Base-by-base conservation (phyloP, 2,329 filamentous ascomycete genomes). In the Dactylellina leptospora region DNA sequence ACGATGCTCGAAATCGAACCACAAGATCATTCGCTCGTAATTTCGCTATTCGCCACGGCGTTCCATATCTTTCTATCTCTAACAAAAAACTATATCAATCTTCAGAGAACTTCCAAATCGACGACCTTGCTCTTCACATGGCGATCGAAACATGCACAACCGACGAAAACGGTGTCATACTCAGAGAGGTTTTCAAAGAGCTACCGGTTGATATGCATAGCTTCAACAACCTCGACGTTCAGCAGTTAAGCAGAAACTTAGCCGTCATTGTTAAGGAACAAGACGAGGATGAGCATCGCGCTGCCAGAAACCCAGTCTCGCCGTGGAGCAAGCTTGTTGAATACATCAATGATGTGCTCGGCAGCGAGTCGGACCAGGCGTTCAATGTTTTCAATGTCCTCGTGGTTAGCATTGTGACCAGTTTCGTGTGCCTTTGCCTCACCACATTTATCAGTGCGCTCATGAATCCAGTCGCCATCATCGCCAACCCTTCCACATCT, bases 201-300 rank as follows among this genome's bases (percentile, higher is more conserved):
- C 76, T 84, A 13, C 83, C 83, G 4, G 82, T 85, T 58, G 83
- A 85, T 73, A 76, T 84, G 16, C 76, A 77, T 1, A 83, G 82
- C 9, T 85, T 85, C 74, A 78, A 82, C 62, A 83, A 83, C 68
- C 82, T 85, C 68, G 83, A 85, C 74, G 81, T 82, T 25, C 80
- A 83, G 51, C 83, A 85, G 77, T 82, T 85, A 80, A 85, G 85
- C 75, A 80, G 83, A 68, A 84, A 84, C 73, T 76, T 85, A 20
- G 82, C 83, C n/a, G 82, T 81, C 62, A 76, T 85, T 38, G 59
- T 72, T 20, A 64, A 72, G 13, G 53, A 54, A 20, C 50, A 51
- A n/a, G 59, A 72, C 23, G 59, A 72, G 16, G 53, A 64, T 8
- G 47, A 72, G 11, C 51, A 33, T 18, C 40, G 30, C 10, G 13